A percentile compares a stretch with the other conserved stretches of the same genome.
Evolutionary conservation across 306 rosid species (phyloP).

Genomic region (Betula pendula): DNA sequence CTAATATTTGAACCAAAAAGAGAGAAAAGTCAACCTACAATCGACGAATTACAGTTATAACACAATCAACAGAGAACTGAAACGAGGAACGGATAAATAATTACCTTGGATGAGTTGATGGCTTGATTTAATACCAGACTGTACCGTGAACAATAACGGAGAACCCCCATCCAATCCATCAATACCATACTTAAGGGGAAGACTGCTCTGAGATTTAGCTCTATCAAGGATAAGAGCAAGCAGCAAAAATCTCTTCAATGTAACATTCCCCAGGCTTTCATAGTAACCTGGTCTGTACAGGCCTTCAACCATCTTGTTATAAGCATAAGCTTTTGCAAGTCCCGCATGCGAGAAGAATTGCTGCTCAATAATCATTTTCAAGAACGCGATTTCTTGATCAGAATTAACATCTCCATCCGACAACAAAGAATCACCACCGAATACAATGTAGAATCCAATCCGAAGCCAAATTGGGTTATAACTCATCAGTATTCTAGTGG

Average conservation of each 20-base stretch:
- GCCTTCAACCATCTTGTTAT: constrained; percentile 92
- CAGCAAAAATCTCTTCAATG: constrained; percentile 73
- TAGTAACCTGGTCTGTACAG: constrained; percentile 89
- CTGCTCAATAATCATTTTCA: constrained; percentile 76
- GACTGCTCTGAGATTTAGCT: constrained; percentile 78
- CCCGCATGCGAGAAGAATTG: constrained; percentile 68
- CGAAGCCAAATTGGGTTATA: constrained; percentile 82
- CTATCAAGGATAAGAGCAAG: constrained; percentile 82
- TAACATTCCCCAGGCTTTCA: constrained; percentile 76
- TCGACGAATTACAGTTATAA: constrained; percentile 14
- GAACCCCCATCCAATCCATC: constrained; percentile 98
- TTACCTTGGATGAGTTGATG: constrained; percentile 75
- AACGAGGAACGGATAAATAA: constrained; percentile 13
- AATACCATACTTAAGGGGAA: constrained; percentile 78
- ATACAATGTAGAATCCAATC: constrained; percentile 69
- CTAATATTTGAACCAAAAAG: constrained; percentile 53
- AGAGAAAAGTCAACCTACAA: constrained; percentile 43
- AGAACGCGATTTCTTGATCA: constrained; percentile 61
- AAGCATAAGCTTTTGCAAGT: constrained; percentile 69
- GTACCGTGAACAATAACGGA: constrained; percentile 67
- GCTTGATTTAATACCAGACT: constrained; percentile 69
- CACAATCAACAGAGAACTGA: constrained; percentile 20
- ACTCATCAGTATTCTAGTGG: constrained; percentile 61
- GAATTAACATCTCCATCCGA: constrained; percentile 46
- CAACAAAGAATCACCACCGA: constrained; percentile 83